These are phyloP conservation scores for Chamaenerion angustifolium DNA, from an alignment of 345 rosid species.

Conservation along the genomic window DNA sequence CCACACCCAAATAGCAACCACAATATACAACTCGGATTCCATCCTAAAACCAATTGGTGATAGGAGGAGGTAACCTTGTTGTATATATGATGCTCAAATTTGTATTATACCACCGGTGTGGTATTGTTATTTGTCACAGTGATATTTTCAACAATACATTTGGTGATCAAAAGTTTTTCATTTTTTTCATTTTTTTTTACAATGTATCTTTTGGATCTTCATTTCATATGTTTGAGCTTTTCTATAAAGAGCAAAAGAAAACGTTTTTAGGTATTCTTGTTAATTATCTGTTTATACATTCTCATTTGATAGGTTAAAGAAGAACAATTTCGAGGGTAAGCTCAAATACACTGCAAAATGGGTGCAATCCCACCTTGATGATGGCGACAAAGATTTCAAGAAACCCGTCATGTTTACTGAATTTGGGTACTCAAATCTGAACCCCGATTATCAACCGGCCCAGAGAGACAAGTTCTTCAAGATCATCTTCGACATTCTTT, in stretches of 20 bases:
- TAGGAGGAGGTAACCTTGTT: too few relatives aligned
- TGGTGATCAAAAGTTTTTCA: neutral
- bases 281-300: neutral
- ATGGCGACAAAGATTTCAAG: slow-evolving; percentile 16
- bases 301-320: slow-evolving; percentile 15
- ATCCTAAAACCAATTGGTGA: too few relatives aligned
- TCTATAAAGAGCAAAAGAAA: too few relatives aligned
- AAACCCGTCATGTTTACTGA: slow-evolving; percentile 32
- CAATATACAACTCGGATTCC: too few relatives aligned
- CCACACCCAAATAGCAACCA: too few relatives aligned
- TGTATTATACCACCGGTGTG: too few relatives aligned
- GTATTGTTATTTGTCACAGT: too few relatives aligned
- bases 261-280: too few relatives aligned
- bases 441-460: slow-evolving; percentile 6
- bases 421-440: slow-evolving; percentile 19
- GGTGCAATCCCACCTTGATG: slow-evolving; percentile 26
- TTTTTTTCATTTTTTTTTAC: too few relatives aligned
- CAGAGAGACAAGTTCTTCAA: slow-evolving; percentile 17
- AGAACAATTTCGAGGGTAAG: slow-evolving; percentile 19
- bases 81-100: too few relatives aligned
- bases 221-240: too few relatives aligned
- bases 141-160: neutral
- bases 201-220: too few relatives aligned
- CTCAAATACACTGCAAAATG: slow-evolving; percentile 18
- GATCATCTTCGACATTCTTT: slow-evolving; percentile 17